Evolutionary conservation across 768 basidiomycete genomes (phyloP).

Genomic region (Clavaria fumosa): DNA sequence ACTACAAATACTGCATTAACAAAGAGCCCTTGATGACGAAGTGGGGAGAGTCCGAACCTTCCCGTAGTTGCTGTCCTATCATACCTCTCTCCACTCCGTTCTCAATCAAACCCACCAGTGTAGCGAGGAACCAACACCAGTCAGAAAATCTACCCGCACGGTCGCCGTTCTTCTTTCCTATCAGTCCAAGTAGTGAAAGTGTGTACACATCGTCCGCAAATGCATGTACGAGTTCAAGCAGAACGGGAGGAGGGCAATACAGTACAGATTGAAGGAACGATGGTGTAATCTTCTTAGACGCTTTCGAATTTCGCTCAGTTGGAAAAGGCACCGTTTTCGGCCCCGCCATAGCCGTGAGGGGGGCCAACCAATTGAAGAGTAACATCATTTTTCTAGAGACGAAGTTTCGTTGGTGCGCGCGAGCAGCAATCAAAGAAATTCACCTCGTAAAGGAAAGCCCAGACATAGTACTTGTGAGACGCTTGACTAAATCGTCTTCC

Average conservation of each 20-base stretch:
- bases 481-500: constrained; percentile 41
- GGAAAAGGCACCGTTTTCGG: constrained; percentile 56
- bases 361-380: constrained; percentile 74
- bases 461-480: constrained; percentile 44
- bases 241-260: constrained; percentile 67
- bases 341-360: constrained; percentile 53
- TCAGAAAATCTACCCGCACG: constrained; percentile 63
- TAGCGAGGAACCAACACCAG: constrained; percentile 78
- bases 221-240: constrained; percentile 63
- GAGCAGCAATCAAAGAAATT: not conserved
- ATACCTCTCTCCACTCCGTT: constrained; percentile 68
- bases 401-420: constrained; percentile 1
- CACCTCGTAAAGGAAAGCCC: constrained; percentile 68
- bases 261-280: constrained; percentile 63
- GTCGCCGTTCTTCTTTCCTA: constrained; percentile 48
- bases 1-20: constrained; percentile 26
- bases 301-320: constrained; percentile 24
- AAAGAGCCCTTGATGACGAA: constrained; percentile 2
- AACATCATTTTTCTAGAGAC: constrained; percentile 55
- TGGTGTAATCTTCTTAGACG: constrained; percentile 25
- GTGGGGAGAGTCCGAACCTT: constrained; percentile 31
- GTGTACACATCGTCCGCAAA: constrained; percentile 69
- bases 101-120: constrained; percentile 68
- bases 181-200: constrained; percentile 52
- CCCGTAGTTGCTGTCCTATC: constrained; percentile 42